A percentile compares a stretch with the other conserved stretches of the same genome.
These are phyloP conservation scores for Didymella exigua DNA, from an alignment of 2,329 filamentous ascomycete genomes.

Conservation along the genomic window DNA sequence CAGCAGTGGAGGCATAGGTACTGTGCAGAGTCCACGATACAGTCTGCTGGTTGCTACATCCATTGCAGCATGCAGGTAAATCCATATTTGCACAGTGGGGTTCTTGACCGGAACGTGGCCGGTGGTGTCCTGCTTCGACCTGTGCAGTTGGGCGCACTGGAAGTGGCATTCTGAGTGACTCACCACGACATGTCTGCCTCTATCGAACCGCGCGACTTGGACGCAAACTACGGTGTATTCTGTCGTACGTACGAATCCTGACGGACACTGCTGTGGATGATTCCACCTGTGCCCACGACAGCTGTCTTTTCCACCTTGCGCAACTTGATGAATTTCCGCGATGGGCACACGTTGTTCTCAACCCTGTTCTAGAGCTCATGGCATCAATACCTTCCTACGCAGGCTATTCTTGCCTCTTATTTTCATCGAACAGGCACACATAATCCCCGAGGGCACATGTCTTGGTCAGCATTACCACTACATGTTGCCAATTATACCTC, in stretches of 20 bases:
- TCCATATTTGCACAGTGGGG: neutral
- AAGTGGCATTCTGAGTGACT: neutral
- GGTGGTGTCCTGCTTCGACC: neutral
- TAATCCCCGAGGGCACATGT: neutral
- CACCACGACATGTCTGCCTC: neutral
- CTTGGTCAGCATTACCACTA: neutral
- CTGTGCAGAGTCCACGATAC: neutral
- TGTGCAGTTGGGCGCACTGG: neutral
- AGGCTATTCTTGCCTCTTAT: slow-evolving; percentile 1
- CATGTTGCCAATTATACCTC: neutral
- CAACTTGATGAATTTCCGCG: neutral
- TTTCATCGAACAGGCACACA: neutral
- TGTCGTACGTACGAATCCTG: neutral
- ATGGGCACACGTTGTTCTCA: neutral
- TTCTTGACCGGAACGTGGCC: neutral
- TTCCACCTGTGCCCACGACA: neutral
- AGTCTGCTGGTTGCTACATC: neutral
- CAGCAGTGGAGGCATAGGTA: slow-evolving; percentile 2
- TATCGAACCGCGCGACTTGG: neutral
- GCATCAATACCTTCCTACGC: neutral
- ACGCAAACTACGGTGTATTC: neutral
- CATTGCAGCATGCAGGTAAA: neutral
- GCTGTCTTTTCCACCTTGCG: neutral
- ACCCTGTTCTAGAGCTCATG: neutral
- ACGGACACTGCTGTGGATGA: neutral